A percentile compares a stretch with the other conserved stretches of the same genome.
These are phyloP conservation scores for Closterium sp. DNA, from an alignment of 139 green algal species.

Conservation along the genomic window DNA sequence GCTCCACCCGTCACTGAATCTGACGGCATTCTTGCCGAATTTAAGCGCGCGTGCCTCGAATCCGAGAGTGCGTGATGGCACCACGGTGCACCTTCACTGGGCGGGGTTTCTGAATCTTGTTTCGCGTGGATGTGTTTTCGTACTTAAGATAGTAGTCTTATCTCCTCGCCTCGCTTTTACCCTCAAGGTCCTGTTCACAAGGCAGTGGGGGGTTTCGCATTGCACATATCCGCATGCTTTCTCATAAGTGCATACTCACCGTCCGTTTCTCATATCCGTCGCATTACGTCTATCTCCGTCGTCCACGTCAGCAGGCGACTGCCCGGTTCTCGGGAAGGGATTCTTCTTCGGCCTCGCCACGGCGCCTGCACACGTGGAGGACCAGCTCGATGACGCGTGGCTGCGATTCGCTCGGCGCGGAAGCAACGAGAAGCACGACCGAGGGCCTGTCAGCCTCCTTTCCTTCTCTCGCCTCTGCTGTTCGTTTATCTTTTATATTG, in stretches of 20 bases:
- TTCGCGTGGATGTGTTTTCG: too few relatives aligned
- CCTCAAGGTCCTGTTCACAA: background rate
- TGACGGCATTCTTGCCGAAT: background rate
- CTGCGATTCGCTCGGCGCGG: conserved; percentile 33
- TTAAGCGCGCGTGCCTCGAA: background rate
- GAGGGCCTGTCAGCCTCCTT: background rate
- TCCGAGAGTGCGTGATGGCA: background rate
- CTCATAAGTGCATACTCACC: background rate
- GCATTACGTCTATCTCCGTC: background rate
- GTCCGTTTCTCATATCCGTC: background rate
- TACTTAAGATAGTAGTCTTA: too few relatives aligned
- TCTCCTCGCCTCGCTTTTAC: too few relatives aligned
- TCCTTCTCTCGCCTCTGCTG: background rate
- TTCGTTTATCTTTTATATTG: background rate
- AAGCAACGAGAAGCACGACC: background rate
- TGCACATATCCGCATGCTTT: background rate
- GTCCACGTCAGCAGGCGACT: conserved; percentile 4
- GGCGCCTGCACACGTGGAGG: conserved; percentile 51
- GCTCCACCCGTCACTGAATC: background rate
- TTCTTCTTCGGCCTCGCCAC: conserved; percentile 49
- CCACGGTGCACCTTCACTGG: background rate
- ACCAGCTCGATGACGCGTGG: conserved; percentile 49
- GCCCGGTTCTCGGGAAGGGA: conserved; percentile 60
- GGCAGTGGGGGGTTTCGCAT: background rate
- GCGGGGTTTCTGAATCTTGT: too few relatives aligned